Conservation (phyloP, 1,284 basidiomycete genomes). For the Mrakiaceae sp. region DNA sequence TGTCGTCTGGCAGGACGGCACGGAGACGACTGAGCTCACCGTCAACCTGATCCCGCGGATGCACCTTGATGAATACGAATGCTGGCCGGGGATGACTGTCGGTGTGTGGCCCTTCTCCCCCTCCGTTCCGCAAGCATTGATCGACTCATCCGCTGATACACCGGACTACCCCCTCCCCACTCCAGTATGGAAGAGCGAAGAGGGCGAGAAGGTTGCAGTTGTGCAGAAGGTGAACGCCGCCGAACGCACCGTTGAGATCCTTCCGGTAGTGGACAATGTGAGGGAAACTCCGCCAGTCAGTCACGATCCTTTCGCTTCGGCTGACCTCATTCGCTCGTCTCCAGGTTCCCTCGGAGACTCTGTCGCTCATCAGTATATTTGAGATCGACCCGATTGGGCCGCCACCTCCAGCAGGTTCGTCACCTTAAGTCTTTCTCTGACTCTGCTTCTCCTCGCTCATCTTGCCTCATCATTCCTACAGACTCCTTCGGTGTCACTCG, state of each 20-base stretch:
- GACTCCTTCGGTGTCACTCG: constrained; percentile 63
- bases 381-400: no score
- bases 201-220: constrained; percentile 51
- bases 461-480: constrained; percentile 33
- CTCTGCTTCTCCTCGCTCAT: neutral
- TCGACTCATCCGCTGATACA: no score
- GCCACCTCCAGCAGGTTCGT: no score
- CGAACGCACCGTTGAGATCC: constrained; percentile 52
- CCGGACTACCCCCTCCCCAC: neutral
- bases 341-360: no score
- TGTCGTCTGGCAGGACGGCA: constrained; percentile 85
- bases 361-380: no score
- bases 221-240: constrained; percentile 64
- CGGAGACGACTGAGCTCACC: constrained; percentile 46
- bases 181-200: constrained; percentile 47
- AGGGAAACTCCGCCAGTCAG: constrained; percentile 14
- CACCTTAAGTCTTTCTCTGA: no score
- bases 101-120: no score
- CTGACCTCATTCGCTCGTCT: no score
- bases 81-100: constrained; percentile 43
- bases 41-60: constrained; percentile 65
- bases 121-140: no score
- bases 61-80: constrained; percentile 73
- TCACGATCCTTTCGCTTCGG: constrained; percentile 24
- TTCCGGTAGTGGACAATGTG: constrained; percentile 23